Evolutionary conservation across 768 basidiomycete genomes (phyloP), one percentile per base, ranked within the genome.

Genomic region (Suillus decipiens): DNA sequence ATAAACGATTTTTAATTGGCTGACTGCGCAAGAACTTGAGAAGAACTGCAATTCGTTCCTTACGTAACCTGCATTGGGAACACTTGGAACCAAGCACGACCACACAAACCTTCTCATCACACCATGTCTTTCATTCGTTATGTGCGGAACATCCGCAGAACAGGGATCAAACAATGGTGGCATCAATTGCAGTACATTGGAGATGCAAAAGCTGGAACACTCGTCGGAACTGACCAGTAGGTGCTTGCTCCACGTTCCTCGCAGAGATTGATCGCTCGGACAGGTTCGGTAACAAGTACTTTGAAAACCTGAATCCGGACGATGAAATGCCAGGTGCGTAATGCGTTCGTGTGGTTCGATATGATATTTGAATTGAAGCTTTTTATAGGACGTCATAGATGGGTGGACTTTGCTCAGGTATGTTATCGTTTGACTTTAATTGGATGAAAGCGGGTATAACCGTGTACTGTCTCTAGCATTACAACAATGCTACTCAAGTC

Each of bases 211-310:
- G 87, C 84, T 12, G 96, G 96, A 12, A 80, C 80, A 67, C 82
- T 84, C 59, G 78, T 92, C 43, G 94, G 94, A 56, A 81, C 79
- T 54, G 94, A 96, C 81, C 89, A 89, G 95, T 97, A 70, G 67
- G 93, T 88, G 24, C 14, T 34, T 31, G 28, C 61, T 65, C 45
- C 55, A 58, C 63, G 31, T 19, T 41, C 39, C 56, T 31, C 17
- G 3, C 39, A 31, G 28, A 43, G 37, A 54, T 64, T 61, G 12
- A 67, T 24, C 61, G 10, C 39, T 63, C 62, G 59, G 61, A n/a
- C 69, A 95, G 93, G 74, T 94, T 96, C 75, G 96, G 95, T 50
- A 98, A 98, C 84, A 84, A 84, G 65, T 99, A 96, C 78, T 99
- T 84, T 69, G 94, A 99, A 82, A 97, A 99, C 77, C 73, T 88